Conservation (phyloP, 1,284 basidiomycete genomes). For the Pseudozyma pruni region DNA sequence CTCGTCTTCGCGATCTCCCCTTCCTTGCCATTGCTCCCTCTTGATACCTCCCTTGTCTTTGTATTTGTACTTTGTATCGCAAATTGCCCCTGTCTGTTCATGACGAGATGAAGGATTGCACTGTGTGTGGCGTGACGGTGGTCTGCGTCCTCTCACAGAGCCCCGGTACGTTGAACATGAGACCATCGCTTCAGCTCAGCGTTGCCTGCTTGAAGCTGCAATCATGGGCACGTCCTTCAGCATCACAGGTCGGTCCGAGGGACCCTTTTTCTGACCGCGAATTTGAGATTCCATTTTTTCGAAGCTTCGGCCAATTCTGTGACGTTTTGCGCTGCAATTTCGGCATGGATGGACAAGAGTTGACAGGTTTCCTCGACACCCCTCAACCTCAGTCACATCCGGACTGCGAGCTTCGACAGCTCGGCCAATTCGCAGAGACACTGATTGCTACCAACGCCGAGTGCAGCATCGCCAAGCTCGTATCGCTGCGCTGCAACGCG, state of each 20-base stretch:
- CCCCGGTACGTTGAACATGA: no score
- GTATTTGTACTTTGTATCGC: slow-evolving; percentile 9
- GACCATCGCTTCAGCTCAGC: no score
- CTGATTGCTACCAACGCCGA: no score
- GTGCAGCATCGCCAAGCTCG: neutral
- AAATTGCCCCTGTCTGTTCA: no score
- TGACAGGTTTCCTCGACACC: neutral
- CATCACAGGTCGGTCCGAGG: neutral
- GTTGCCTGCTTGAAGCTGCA: no score
- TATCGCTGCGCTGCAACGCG: neutral
- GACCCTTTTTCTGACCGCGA: slow-evolving; percentile 5
- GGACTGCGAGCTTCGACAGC: neutral
- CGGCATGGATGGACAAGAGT: neutral
- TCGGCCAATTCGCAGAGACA: neutral
- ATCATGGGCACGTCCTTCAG: neutral
- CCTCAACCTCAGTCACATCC: slow-evolving; percentile 6
- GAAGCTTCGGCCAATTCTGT: slow-evolving; percentile 2
- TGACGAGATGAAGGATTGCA: no score
- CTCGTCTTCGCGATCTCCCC: no score
- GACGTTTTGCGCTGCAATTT: slow-evolving; percentile 7
- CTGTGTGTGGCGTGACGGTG: no score
- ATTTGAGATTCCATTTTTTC: slow-evolving; percentile 3
- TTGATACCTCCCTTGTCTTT: slow-evolving; percentile 38
- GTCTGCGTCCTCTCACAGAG: no score
- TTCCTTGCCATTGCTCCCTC: neutral